A percentile compares a stretch with the other conserved stretches of the same genome.
phyloP scores from a whole-genome alignment of 495 filamentous ascomycete genomes.

The Cenococcum geophilum region DNA sequence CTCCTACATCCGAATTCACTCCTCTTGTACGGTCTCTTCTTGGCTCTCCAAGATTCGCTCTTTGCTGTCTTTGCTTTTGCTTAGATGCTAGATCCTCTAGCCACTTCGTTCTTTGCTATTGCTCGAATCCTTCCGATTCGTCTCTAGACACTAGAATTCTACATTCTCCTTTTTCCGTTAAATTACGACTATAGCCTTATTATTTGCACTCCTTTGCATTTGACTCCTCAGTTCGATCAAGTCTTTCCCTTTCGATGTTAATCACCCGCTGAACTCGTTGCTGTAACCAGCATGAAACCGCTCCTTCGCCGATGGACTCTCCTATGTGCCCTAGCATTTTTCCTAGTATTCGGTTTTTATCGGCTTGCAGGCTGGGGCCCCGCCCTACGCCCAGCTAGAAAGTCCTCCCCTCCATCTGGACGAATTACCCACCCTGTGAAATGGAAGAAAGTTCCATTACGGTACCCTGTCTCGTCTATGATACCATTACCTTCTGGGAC shows the following conservation, averaged over 20 bases:
- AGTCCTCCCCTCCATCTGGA: neutral
- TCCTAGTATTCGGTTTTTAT: neutral
- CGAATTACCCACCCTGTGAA: slow-evolving; percentile 1
- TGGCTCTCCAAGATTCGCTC: neutral
- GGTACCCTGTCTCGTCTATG: neutral
- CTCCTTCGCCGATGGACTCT: slow-evolving; percentile 3
- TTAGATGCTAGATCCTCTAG: neutral
- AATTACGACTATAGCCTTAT: neutral
- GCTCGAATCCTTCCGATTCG: neutral
- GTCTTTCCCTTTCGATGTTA: neutral
- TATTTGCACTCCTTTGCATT: neutral
- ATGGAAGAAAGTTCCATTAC: slow-evolving; percentile 2
- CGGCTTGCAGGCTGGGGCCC: neutral
- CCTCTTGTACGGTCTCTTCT: neutral
- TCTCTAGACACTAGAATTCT: neutral
- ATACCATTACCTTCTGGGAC: neutral
- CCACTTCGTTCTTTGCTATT: neutral
- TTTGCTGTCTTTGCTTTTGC: neutral
- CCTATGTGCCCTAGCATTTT: neutral
- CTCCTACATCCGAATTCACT: neutral
- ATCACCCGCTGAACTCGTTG: neutral
- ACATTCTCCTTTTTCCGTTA: neutral
- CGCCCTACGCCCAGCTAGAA: neutral
- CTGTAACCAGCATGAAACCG: slow-evolving; percentile 3
- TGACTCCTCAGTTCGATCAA: neutral